Evolutionary conservation across 2,329 filamentous ascomycete species (phyloP).

Genomic region (Camillea tinctor): DNA sequence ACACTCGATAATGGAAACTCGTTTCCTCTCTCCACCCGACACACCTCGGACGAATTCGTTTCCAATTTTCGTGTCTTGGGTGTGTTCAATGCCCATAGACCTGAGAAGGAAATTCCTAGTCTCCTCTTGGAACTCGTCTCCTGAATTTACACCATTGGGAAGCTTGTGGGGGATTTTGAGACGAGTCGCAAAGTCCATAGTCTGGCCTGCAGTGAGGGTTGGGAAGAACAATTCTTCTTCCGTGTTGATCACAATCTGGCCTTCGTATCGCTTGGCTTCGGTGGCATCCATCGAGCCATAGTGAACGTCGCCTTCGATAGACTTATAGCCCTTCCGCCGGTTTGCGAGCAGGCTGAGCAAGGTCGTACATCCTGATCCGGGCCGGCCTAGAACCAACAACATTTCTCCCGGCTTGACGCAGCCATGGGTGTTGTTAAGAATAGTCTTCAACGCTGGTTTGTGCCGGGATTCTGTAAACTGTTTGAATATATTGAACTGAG

Average conservation of each 20-base stretch:
- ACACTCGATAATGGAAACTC: conserved; percentile 74
- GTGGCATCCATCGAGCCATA: conserved; percentile 52
- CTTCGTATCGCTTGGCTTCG: conserved; percentile 54
- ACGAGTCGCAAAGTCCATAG: conserved; percentile 64
- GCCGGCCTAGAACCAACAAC: background rate
- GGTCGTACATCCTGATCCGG: background rate
- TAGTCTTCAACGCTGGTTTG: background rate
- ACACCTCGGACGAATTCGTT: conserved; percentile 63
- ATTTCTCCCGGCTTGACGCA: background rate
- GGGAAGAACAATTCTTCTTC: conserved; percentile 70
- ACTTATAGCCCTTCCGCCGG: background rate
- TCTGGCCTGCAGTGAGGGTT: conserved; percentile 65
- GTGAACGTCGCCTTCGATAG: conserved; percentile 56
- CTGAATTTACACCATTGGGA: conserved; percentile 35
- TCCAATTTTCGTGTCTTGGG: conserved; percentile 64
- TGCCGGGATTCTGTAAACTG: background rate
- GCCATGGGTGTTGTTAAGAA: background rate
- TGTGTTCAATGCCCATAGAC: conserved; percentile 69
- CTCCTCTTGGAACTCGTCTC: background rate
- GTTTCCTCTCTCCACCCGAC: conserved; percentile 66
- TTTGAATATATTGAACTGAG: background rate
- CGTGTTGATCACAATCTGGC: conserved; percentile 66
- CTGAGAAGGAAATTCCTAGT: conserved; percentile 41
- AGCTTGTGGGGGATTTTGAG: conserved; percentile 58
- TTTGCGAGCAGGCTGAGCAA: background rate